Evolutionary conservation across 208 protist genomes (phyloP), one percentile per base, ranked within the genome.

Genomic region (Acanthamoeba healyi): DNA sequence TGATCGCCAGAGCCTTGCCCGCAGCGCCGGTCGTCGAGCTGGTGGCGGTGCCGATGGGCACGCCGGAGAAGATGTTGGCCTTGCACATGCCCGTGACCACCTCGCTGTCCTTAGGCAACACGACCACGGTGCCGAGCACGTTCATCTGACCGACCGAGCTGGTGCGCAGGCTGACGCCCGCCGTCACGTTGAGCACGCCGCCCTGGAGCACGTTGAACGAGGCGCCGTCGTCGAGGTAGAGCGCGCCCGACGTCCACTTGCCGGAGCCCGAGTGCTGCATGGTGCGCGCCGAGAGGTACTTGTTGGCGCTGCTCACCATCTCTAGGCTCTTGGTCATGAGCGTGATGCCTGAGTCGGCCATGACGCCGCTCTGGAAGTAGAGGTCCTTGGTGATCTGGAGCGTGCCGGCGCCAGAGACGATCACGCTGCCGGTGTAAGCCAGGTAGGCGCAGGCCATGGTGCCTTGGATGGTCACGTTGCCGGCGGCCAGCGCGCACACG

Each of bases 361-460:
- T 77, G 42, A 77, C 65, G 86, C 86, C 86, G 26, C 26, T 74
- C 58, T 42, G 40, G 42, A 92, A 74, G 44, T 92, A 92, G 46
- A 92, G 86, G 29, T 67, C 86, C 65, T 92, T 74, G 9, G 61
- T 74, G 61, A 92, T 74, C 65, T 67, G 56, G 40, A 92, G 86
- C 38, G 86, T 92, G 46, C 86, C 86, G 19, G 61, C 65, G 56
- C 86, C 86, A 29, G 7, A 15, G 10, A 92, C 86, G 19, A 29
- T 24, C 38, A 74, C 54, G 42, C 58, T 77, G 65, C 65, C 86
- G 14, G 86, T 77, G 56, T 67, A 51, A 36, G 65, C 65, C 58
- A 92, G 86, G 65, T 92, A 92, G 38, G 56, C 51, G 38, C 86
- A 92, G 42, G 42, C 44, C 86, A 92, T 92, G 9, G 86, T 92